These are phyloP conservation scores for Mucor piriformis DNA, from an alignment of 371 early-diverging fungal species.

Conservation along the genomic window DNA sequence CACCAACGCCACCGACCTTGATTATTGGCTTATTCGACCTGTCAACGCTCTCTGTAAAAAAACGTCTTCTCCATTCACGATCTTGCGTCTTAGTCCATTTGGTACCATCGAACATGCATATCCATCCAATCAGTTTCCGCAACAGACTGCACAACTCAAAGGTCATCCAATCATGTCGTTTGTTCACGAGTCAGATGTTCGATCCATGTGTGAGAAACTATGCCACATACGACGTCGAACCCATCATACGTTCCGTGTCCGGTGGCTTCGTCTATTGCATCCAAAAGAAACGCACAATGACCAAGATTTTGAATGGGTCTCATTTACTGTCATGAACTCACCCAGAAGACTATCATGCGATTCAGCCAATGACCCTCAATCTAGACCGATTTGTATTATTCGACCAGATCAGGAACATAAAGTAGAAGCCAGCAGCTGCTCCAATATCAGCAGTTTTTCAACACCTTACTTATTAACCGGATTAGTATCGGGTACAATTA, in stretches of 20 bases:
- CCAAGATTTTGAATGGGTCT: constrained; percentile 25
- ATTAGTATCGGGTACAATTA: not conserved
- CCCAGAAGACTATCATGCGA: constrained; percentile 16
- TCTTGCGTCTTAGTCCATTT: constrained; percentile 34
- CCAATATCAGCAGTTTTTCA: not conserved
- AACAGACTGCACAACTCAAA: constrained; percentile 15
- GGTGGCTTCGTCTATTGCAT: constrained; percentile 27
- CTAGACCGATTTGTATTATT: constrained; percentile 26
- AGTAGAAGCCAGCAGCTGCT: not conserved
- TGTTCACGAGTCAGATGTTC: constrained; percentile 40
- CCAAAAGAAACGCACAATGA: not conserved
- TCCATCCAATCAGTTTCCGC: constrained; percentile 25
- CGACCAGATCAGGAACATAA: not conserved
- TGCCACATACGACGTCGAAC: constrained; percentile 11
- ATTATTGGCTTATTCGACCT: constrained; percentile 43
- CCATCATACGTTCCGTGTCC: constrained; percentile 29
- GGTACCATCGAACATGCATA: constrained; percentile 42
- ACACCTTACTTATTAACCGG: not conserved
- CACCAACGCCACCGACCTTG: constrained; percentile 21
- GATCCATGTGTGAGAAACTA: constrained; percentile 30
- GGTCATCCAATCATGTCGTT: constrained; percentile 49
- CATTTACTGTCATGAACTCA: constrained; percentile 27
- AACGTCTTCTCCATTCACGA: constrained; percentile 14
- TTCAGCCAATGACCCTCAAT: constrained; percentile 17
- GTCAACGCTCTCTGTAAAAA: not conserved